Percentiles rank a stretch among this genome's conserved stretches.
phyloP scores from a whole-genome alignment of 257 asterid species.

The Echites panduratus region DNA sequence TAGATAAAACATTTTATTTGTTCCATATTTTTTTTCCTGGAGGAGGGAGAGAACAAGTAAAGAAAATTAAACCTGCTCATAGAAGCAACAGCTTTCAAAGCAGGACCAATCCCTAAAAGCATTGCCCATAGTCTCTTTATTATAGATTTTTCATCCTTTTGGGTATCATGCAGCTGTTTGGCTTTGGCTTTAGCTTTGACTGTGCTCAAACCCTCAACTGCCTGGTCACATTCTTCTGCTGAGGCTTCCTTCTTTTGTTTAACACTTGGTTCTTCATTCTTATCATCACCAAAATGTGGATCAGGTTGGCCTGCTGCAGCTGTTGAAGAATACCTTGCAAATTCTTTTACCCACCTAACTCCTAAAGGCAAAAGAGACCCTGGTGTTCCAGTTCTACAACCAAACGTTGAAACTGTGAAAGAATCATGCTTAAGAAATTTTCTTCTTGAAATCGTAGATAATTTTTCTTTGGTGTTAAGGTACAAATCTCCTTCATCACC shows the following conservation, averaged over 20 bases:
- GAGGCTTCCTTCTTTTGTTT: constrained; percentile 89
- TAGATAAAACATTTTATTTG: background rate
- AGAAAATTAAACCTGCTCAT: constrained; percentile 76
- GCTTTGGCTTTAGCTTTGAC: constrained; percentile 90
- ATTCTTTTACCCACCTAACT: constrained; percentile 38
- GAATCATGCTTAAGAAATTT: constrained; percentile 22
- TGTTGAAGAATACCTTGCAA: constrained; percentile 48
- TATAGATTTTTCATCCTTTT: constrained; percentile 45
- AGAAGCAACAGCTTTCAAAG: constrained; percentile 78
- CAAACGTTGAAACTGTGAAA: constrained; percentile 29
- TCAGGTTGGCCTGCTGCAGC: constrained; percentile 65
- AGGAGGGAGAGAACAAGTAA: background rate
- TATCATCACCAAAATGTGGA: constrained; percentile 40
- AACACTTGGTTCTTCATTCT: constrained; percentile 43
- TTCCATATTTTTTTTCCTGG: background rate
- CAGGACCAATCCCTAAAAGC: constrained; percentile 91
- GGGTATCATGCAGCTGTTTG: constrained; percentile 75
- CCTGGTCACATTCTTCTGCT: constrained; percentile 97
- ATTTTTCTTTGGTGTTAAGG: constrained; percentile 25
- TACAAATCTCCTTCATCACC: constrained; percentile 29
- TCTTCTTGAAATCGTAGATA: constrained; percentile 19
- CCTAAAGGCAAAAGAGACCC: constrained; percentile 41
- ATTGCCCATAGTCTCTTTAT: constrained; percentile 69
- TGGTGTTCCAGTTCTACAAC: constrained; percentile 26
- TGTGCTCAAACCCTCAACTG: constrained; percentile 87